These are phyloP conservation scores for Talaromyces sp. DNA, from an alignment of 2,329 filamentous ascomycete genomes.

Conservation along the genomic window DNA sequence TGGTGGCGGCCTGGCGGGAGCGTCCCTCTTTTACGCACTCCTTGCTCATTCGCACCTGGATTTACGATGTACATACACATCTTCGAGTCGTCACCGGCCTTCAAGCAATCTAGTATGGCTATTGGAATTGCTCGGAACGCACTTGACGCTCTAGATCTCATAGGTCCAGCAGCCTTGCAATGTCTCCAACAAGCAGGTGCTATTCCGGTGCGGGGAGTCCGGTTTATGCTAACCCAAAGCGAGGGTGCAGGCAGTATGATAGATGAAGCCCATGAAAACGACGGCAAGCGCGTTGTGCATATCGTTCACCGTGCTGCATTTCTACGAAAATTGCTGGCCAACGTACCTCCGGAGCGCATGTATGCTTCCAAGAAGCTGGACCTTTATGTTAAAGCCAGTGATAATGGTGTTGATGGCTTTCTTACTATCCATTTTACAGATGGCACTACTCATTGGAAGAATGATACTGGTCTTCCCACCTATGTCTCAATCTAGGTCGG, in stretches of 20 bases:
- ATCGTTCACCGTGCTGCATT: constrained; percentile 13
- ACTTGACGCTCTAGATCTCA: constrained; percentile 34
- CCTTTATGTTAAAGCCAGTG: constrained; percentile 10
- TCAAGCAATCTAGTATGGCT: constrained; percentile 39
- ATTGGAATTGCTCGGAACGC: constrained; percentile 38
- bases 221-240: too few species aligned
- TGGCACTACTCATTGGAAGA: too few species aligned
- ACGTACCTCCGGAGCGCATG: constrained; percentile 26
- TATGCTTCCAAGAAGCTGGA: constrained; percentile 31
- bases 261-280: constrained; percentile 25
- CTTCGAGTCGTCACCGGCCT: constrained; percentile 34
- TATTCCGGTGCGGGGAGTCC: too few species aligned
- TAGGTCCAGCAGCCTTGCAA: constrained; percentile 25
- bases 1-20: constrained; percentile 41
- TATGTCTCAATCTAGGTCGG: too few species aligned
- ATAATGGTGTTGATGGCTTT: constrained; percentile 17
- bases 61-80: constrained; percentile 26
- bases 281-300: constrained; percentile 20
- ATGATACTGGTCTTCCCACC: too few species aligned
- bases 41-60: constrained; percentile 34
- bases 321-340: constrained; percentile 1
- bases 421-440: constrained; percentile 19
- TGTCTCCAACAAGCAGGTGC: constrained; percentile 9
- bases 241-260: too few species aligned
- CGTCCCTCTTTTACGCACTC: constrained; percentile 35